phyloP scores from a whole-genome alignment of 768 basidiomycete genomes.

The Amanita muscaria region DNA sequence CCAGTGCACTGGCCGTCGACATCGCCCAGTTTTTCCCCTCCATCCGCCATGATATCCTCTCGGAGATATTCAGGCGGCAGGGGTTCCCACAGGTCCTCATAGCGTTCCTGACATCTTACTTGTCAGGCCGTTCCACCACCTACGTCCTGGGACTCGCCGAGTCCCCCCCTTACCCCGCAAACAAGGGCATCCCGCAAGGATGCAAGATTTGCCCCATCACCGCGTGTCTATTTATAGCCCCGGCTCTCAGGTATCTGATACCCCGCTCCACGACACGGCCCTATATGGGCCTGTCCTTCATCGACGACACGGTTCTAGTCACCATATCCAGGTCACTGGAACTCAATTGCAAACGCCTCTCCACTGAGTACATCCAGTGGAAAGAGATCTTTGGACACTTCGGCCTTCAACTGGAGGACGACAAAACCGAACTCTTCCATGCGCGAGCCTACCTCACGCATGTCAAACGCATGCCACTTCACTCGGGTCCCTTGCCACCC shows the following conservation, averaged over 20 bases:
- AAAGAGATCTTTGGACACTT: neutral
- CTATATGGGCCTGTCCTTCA: neutral
- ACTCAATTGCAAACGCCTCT: neutral
- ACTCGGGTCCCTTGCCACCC: neutral
- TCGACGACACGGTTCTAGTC: neutral
- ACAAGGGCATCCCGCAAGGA: neutral
- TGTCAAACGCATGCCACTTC: neutral
- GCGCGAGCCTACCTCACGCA: too few relatives aligned
- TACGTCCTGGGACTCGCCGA: neutral
- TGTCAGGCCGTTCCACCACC: neutral
- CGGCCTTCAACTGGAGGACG: neutral
- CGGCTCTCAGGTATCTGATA: neutral
- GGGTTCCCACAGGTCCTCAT: neutral
- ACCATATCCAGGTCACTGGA: neutral
- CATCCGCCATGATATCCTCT: neutral
- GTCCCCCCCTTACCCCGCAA: neutral
- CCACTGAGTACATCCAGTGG: neutral
- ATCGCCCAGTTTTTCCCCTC: neutral
- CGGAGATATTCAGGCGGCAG: neutral
- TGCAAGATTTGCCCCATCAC: neutral
- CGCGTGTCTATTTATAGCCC: neutral
- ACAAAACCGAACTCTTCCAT: neutral
- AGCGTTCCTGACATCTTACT: neutral
- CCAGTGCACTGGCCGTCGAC: conserved; percentile 1
- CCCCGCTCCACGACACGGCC: neutral